These are phyloP conservation scores for Calonectria pauciramosa DNA, from an alignment of 2,329 filamentous ascomycete species.

Conservation along the genomic window DNA sequence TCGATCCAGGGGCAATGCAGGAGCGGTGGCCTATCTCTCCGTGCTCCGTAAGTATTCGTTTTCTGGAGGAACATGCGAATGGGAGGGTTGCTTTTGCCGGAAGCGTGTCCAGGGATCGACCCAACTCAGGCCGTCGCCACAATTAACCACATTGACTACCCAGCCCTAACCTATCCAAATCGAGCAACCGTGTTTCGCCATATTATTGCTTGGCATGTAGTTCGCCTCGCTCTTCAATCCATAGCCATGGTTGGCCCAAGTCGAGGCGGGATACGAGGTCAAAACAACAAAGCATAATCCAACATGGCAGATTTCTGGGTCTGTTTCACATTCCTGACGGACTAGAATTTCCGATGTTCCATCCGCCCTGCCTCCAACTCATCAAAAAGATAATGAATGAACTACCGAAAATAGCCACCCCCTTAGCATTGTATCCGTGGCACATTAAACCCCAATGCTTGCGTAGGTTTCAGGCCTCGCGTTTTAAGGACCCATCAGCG, in stretches of 20 bases:
- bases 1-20: constrained; percentile 20
- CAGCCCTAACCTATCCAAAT: constrained; percentile 8
- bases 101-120: constrained; percentile 16
- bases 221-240: background rate
- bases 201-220: constrained; percentile 1
- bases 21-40: constrained; percentile 3
- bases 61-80: background rate
- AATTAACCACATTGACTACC: background rate
- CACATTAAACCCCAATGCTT: background rate
- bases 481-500: background rate
- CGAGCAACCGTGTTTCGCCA: background rate
- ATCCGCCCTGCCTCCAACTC: background rate
- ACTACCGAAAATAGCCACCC: background rate
- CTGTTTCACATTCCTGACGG: constrained; percentile 6
- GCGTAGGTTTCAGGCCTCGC: background rate
- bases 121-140: background rate
- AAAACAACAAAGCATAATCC: constrained; percentile 2
- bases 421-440: background rate
- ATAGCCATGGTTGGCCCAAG: background rate
- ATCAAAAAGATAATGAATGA: background rate
- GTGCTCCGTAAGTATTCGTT: background rate
- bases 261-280: background rate
- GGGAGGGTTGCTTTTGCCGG: background rate
- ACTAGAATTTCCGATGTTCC: background rate
- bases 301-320: constrained; percentile 5